These are phyloP conservation scores for Thymus quinquecostatus DNA, from an alignment of 257 asterid genomes.

Conservation along the genomic window DNA sequence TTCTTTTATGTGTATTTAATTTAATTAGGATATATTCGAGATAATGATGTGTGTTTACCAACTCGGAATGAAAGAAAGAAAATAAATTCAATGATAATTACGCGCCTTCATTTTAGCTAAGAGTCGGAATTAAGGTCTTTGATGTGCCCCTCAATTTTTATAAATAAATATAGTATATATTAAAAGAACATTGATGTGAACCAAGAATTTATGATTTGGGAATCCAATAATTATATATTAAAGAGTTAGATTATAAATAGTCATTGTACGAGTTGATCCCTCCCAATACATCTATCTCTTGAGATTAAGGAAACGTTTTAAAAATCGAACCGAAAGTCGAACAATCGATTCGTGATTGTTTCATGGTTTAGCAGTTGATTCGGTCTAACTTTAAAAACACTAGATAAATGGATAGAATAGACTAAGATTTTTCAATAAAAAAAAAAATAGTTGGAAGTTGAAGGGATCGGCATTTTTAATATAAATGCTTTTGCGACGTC, in stretches of 20 bases:
- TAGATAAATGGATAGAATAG: too few species aligned
- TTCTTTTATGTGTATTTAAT: background rate
- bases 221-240: background rate
- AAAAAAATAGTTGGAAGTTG: too few species aligned
- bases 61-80: background rate
- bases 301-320: too few species aligned
- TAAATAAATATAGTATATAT: background rate
- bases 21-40: background rate
- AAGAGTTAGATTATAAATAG: background rate
- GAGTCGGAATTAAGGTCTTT: background rate
- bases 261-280: background rate
- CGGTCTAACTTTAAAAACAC: too few species aligned
- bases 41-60: background rate
- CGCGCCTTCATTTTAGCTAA: slow-evolving; percentile 39
- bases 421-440: too few species aligned
- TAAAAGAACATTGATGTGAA: background rate
- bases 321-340: too few species aligned
- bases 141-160: background rate
- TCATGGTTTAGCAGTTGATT: too few species aligned
- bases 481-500: too few species aligned
- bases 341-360: too few species aligned
- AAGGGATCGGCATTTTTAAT: too few species aligned
- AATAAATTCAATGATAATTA: slow-evolving; percentile 20
- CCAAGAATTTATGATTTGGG: background rate
- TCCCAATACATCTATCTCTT: too few species aligned